Evolutionary conservation across 2,329 filamentous ascomycete genomes (phyloP), one percentile per base, ranked within the genome.

Genomic region (Coniella lustricola): DNA sequence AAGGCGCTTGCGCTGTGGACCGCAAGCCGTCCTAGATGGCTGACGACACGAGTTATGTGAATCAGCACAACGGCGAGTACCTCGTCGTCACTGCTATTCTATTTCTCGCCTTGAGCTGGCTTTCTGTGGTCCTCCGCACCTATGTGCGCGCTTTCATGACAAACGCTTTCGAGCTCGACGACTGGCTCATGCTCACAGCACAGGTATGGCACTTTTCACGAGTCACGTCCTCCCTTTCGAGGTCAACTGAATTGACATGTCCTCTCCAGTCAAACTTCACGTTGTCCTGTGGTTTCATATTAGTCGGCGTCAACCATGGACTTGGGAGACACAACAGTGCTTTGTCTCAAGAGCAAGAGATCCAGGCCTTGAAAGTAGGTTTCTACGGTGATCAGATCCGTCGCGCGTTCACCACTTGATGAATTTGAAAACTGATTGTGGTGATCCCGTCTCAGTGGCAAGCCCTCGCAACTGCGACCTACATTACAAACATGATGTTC

Each of bases 401-500:
- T 8, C 20, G 3, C 21, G 20, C 7, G 2, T 39, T 14, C 29
- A 39, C 17, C 25, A 29, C 10, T 29, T 5, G 25, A 5, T 29
- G 5, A 5, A 5, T 29, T 5, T 29, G 5, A 21, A 8, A 4
- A 17, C 45, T 48, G 21, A 44, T 34, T n/a, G 7, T n/a, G 12
- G 16, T 7, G 18, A 18, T 41, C 31, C n/a, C n/a, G n/a, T n/a
- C n/a, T n/a, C 34, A 75, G 68, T 77, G 69, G 62, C 75, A 77
- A 64, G 71, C 74, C 20, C 56, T 77, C 25, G 71, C 72, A 10
- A 73, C 74, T 1, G 71, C 68, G 7, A 70, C 69, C 2, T 77
- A 77, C 48, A 62, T 78, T 38, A 53, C 71, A 9, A 67, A 75
- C 52, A 79, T 79, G 74, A 71, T 77, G 67, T 71, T 79, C 51